phyloP scores from a whole-genome alignment of 2,329 filamentous ascomycete species.

The Didymella glomerata region DNA sequence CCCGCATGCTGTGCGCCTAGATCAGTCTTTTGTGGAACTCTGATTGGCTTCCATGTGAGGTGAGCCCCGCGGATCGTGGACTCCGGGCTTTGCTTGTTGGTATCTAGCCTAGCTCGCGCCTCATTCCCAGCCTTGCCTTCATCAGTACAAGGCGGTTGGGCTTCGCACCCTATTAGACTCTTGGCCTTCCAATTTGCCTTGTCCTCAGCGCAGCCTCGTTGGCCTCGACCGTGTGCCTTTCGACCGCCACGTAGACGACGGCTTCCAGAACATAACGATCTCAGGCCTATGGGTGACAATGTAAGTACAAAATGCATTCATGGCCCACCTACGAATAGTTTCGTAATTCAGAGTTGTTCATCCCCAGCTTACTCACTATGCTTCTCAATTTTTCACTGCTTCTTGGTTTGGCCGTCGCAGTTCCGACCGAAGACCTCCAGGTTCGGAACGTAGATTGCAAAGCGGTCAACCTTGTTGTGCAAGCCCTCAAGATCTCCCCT shows the following conservation, averaged over 20 bases:
- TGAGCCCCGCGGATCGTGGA: not conserved
- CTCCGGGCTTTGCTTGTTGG: not conserved
- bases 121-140: not conserved
- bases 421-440: not conserved
- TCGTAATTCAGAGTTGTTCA: too few relatives aligned
- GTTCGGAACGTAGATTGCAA: not conserved
- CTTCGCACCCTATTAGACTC: not conserved
- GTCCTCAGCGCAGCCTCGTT: not conserved
- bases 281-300: not conserved
- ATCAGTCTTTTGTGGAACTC: not conserved
- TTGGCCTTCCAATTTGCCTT: not conserved
- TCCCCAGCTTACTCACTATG: not conserved
- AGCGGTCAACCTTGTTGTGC: not conserved
- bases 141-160: not conserved
- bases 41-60: not conserved
- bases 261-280: not conserved
- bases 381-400: not conserved
- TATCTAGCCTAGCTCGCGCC: not conserved
- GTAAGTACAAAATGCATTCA: not conserved
- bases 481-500: not conserved
- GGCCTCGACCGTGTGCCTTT: not conserved
- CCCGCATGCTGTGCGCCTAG: too few relatives aligned
- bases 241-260: not conserved
- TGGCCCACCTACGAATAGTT: too few relatives aligned
- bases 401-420: not conserved